Base-by-base conservation (phyloP, 2,329 filamentous ascomycete species). In the Dothistroma septosporum region DNA sequence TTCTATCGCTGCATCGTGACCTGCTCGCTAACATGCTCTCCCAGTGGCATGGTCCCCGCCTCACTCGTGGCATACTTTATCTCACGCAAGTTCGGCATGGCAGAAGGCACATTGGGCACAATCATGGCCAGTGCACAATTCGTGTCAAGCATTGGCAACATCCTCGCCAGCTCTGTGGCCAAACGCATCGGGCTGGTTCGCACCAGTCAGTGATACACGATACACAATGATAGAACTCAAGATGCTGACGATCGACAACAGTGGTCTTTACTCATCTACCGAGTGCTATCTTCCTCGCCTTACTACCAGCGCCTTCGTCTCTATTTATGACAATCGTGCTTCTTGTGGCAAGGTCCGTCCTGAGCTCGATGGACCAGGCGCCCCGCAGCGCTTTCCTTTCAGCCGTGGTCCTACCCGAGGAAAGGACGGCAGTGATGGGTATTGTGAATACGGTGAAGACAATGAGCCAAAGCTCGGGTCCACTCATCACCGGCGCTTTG, bases 381-480 rank as follows among this genome's bases (percentile, higher is more conserved):
- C 89, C 89, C 0, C 82, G 88, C 9, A 82, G 84, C 2, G 88
- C 88, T 0, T 91, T 91, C 70, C 74, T 91, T 1, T 84, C 88
- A 0, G 83, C 85, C 1, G 82, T 86, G 0, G 80, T 91, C 2
- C 80, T 83, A 10, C 81, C 87, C 0, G 77, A 80, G 2, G 88
- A 91, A 72, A 81, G 89, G 1, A 91, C 88, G 0, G 86, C 87
- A 0, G 83, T 90, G 11, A 87, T 91, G 83, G 89, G 88, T 0
- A 77, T 86, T 0, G 79, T 89, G 3, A 90, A 90, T 64, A 83
- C 88, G 0, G 82, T 87, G 31, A 90, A 89, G 74, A 91, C 87
- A 0, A 76, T 80, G 6, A 79, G 82, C 5, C 83, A 87, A 70
- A 87, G 83, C 60, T 69, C 84, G 1, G 88, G 87, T 0, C 86